Percentiles rank a stretch among this genome's conserved stretches.
Evolutionary conservation across 495 filamentous ascomycete species (phyloP).

Genomic region (Aspergillus funiculosus): DNA sequence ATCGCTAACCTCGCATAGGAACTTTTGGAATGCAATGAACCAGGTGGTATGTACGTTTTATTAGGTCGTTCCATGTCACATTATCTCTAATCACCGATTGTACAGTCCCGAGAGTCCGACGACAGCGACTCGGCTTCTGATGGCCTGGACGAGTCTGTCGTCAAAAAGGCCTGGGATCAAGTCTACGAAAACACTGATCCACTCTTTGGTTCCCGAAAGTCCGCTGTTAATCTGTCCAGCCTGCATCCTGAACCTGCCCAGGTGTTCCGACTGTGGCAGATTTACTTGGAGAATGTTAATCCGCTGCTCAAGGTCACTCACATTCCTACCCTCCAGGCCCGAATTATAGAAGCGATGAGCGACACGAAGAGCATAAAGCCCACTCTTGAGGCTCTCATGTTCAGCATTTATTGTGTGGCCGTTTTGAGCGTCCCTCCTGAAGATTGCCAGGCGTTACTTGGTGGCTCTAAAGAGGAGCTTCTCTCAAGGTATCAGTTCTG

Average conservation of each 20-base stretch:
- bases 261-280: slow-evolving; percentile 45
- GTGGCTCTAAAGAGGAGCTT: slow-evolving; percentile 39
- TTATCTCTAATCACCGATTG: no score
- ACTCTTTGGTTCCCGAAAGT: slow-evolving; percentile 43
- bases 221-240: slow-evolving; percentile 38
- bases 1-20: slow-evolving; percentile 26
- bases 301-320: slow-evolving; percentile 52
- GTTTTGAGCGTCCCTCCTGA: slow-evolving; percentile 39
- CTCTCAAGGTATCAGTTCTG: slow-evolving; percentile 44
- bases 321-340: slow-evolving; percentile 44
- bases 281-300: slow-evolving; percentile 47
- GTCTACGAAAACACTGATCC: slow-evolving; percentile 34
- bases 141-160: slow-evolving; percentile 23
- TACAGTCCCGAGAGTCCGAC: slow-evolving; percentile 15
- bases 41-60: slow-evolving; percentile 37
- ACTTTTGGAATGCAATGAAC: slow-evolving; percentile 46
- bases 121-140: slow-evolving; percentile 26
- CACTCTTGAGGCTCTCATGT: slow-evolving; percentile 42
- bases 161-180: slow-evolving; percentile 45
- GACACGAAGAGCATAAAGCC: slow-evolving; percentile 19
- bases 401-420: slow-evolving; percentile 52
- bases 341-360: slow-evolving; percentile 33
- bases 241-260: slow-evolving; percentile 43
- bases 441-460: slow-evolving; percentile 40
- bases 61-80: no score